Evolutionary conservation across 495 filamentous ascomycete species (phyloP), one percentile per base, ranked within the genome.

Genomic region (Neurospora sp.): DNA sequence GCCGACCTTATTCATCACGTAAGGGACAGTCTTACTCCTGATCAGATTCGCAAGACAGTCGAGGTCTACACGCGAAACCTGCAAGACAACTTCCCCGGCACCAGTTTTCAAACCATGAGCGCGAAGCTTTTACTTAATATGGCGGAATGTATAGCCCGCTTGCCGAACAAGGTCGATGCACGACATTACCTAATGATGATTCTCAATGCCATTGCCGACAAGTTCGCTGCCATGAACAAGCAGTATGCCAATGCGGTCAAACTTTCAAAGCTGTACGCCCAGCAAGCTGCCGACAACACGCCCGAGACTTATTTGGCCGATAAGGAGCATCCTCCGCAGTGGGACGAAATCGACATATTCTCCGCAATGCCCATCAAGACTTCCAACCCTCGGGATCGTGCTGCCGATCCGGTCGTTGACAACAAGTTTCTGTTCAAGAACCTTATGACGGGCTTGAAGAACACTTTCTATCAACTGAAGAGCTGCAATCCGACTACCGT

Each of bases 61-160:
- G 93, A 97, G 76, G 96, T 98, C 8, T 99, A 98, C 80, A 97
- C 96, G 5, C 94, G 92, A 76, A 98, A 98, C 75, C 85, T 99
- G 31, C 94, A 97, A 75, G 96, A 98, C 79, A 92, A 92, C 73
- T 97, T 97, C 76, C 96, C 96, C 3, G 96, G 96, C 16, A 98
- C 96, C 5, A 98, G 96, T 80, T 99, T 98, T 79, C 96, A 99
- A 80, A 99, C 96, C 0, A 99, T 99, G 96, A 98, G 96, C 77
- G 96, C 96, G 4, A 99, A 98, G 80, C 85, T 99, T 4, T 84
- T 99, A 3, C 82, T 99, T 70, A 99, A 99, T 80, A 93, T 99
- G 92, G 96, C 96, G 0, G 96, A 98, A 77, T 94, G 92, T 80
- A 99, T 99, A 75, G 93, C 95, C 0, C 93, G 91, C 78, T 85